Conservation (phyloP, 164 flowering plant genomes). For the Piper longum region DNA sequence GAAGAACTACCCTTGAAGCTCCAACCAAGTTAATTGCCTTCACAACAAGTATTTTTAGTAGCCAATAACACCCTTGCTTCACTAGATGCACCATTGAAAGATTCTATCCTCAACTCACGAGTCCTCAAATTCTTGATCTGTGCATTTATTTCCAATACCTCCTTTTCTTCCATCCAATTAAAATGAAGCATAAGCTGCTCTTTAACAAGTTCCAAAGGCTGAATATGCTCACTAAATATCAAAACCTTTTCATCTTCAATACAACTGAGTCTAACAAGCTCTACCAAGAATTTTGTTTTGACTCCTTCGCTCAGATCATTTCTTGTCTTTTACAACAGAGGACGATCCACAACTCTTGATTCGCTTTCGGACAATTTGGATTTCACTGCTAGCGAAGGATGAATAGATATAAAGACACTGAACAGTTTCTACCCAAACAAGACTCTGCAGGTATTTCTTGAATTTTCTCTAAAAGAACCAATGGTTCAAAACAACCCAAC, state of each 20-base stretch:
- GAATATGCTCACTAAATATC: constrained; percentile 63
- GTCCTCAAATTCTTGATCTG: constrained; percentile 11
- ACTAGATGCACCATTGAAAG: constrained; percentile 47
- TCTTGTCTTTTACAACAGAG: constrained; percentile 12
- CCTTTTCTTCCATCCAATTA: constrained; percentile 45
- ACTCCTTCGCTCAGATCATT: constrained; percentile 36
- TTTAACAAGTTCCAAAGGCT: constrained; percentile 34
- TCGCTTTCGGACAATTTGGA: constrained; percentile 1
- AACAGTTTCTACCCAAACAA: constrained; percentile 11
- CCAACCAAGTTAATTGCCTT: constrained; percentile 78
- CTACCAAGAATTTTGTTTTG: constrained; percentile 50
- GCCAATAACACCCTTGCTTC: constrained; percentile 56
- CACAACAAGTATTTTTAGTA: constrained; percentile 57
- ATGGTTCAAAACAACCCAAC: constrained; percentile 36
- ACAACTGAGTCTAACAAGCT: constrained; percentile 34
- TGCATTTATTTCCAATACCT: constrained; percentile 59
- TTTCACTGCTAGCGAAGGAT: constrained; percentile 35
- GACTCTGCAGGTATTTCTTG: background rate
- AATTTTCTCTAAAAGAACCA: constrained; percentile 21
- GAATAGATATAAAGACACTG: constrained; percentile 37
- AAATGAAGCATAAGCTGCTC: constrained; percentile 28
- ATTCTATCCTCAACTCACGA: constrained; percentile 34
- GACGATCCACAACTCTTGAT: constrained; percentile 3
- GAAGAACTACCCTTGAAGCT: constrained; percentile 76
- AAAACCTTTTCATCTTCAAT: constrained; percentile 50